Evolutionary conservation across 2,329 filamentous ascomycete genomes (phyloP).

Genomic region (Colletotrichum sp.): DNA sequence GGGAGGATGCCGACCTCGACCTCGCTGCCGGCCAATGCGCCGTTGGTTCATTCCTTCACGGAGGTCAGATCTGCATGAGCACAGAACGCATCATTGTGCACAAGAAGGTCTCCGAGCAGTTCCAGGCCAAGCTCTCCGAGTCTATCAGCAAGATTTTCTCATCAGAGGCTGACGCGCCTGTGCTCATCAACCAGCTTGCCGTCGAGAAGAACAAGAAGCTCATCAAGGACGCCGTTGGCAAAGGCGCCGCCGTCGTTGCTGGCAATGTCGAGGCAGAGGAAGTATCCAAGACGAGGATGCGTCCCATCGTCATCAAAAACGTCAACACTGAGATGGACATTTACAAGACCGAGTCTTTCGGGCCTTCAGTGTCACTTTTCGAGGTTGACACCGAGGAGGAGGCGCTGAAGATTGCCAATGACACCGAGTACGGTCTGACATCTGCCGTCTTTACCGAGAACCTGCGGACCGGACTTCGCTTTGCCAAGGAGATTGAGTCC

Average conservation of each 20-base stretch:
- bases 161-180: conserved; percentile 66
- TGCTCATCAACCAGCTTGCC: conserved; percentile 72
- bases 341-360: conserved; percentile 74
- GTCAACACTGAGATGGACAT: conserved; percentile 67
- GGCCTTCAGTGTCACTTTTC: conserved; percentile 70
- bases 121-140: conserved; percentile 46
- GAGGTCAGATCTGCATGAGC: conserved; percentile 85
- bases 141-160: conserved; percentile 48
- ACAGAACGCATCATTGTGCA: conserved; percentile 76
- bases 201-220: conserved; percentile 66
- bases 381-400: conserved; percentile 68
- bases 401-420: conserved; percentile 76
- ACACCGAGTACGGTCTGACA: conserved; percentile 76
- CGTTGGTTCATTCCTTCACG: conserved; percentile 73
- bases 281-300: conserved; percentile 44
- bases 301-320: conserved; percentile 67
- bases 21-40: conserved; percentile 72
- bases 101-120: conserved; percentile 48
- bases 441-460: conserved; percentile 74
- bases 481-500: conserved; percentile 64
- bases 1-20: conserved; percentile 79
- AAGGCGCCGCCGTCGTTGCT: conserved; percentile 59
- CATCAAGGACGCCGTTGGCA: conserved; percentile 63
- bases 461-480: conserved; percentile 56
- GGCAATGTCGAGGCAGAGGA: conserved; percentile 35